These are phyloP conservation scores for Penicillium expansum DNA, from an alignment of 2,329 filamentous ascomycete genomes.

Conservation along the genomic window DNA sequence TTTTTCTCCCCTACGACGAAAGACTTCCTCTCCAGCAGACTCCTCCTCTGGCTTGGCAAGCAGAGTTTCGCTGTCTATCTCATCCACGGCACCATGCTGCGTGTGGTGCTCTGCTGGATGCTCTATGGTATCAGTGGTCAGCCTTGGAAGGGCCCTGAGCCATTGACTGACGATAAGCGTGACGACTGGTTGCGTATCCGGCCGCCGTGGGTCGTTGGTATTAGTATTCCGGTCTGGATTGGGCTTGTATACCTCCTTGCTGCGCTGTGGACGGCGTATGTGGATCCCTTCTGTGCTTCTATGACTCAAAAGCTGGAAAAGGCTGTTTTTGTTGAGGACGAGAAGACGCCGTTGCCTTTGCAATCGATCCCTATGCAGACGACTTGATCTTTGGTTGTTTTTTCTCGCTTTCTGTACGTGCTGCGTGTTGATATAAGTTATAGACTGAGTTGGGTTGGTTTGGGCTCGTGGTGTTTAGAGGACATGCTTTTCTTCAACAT, in stretches of 20 bases:
- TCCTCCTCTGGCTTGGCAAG: conserved; percentile 55
- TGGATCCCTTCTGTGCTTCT: conserved; percentile 51
- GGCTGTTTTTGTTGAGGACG: conserved; percentile 45
- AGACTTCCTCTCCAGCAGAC: conserved; percentile 49
- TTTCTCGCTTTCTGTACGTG: not conserved
- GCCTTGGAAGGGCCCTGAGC: conserved; percentile 38
- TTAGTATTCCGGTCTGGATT: conserved; percentile 48
- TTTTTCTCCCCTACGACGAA: conserved; percentile 51
- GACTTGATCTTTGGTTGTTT: not conserved
- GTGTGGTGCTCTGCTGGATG: conserved; percentile 52
- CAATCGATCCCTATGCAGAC: conserved; percentile 28
- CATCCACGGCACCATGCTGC: conserved; percentile 53
- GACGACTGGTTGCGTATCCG: conserved; percentile 41
- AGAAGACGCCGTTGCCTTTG: conserved; percentile 31
- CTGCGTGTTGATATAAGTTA: not conserved
- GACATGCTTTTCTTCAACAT: conserved; percentile 1
- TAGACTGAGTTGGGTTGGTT: not conserved
- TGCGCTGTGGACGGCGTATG: conserved; percentile 51
- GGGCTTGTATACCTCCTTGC: conserved; percentile 47
- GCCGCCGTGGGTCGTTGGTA: conserved; percentile 38
- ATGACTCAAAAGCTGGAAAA: conserved; percentile 49
- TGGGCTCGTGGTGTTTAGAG: not conserved
- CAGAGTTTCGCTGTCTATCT: conserved; percentile 58
- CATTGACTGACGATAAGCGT: conserved; percentile 16
- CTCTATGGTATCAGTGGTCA: conserved; percentile 52